Base-by-base conservation (phyloP, 2,329 filamentous ascomycete genomes). In the Clonostachys sp. region DNA sequence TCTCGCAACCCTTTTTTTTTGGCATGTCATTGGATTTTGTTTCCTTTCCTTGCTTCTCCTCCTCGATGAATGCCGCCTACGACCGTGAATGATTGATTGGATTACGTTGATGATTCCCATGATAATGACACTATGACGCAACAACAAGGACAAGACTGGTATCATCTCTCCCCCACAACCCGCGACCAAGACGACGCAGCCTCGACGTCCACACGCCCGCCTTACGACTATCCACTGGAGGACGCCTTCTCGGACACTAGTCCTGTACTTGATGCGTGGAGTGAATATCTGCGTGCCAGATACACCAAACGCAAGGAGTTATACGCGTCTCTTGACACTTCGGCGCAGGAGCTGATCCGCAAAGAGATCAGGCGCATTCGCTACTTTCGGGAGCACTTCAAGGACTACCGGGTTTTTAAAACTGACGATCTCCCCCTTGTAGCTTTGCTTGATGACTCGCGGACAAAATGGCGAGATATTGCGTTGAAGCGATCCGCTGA, bases 301-400 rank as follows among this genome's bases (percentile, higher is more conserved):
- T 47, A 48, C 34, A 20, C 36, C 14, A 47, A 46, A 12, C 48
- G 52, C 14, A 34, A 47, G 12, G 42, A 33, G 6, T 42, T 52
- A n/a, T 54, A 49, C 41, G 41, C 48, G 24, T 30, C 40, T 24
- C 46, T 50, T 24, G 47, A 49, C 17, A 36, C 42, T 14, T 46
- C 50, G 9, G 50, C 45, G 13, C 46, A 50, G 34, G 50, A 54
- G 35, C 48, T 49, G 12, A 46, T 54, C 12, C 52, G 52, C 30
- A 54, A 54, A 42, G 52, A 54, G 45, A 33, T 54, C 10, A 45
- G 48, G n/a, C 45, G 52, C 35, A 52, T 54, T 41, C 39, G 45
- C 10, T 54, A 47, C 39, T 54, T 54, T 39, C 44, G 52, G 5
- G 45, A 48, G n/a, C 50, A 54, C 42, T 54, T 54, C 52, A 52